Conservation (phyloP, 495 filamentous ascomycete species). For the Massariosphaeria phaeospora region DNA sequence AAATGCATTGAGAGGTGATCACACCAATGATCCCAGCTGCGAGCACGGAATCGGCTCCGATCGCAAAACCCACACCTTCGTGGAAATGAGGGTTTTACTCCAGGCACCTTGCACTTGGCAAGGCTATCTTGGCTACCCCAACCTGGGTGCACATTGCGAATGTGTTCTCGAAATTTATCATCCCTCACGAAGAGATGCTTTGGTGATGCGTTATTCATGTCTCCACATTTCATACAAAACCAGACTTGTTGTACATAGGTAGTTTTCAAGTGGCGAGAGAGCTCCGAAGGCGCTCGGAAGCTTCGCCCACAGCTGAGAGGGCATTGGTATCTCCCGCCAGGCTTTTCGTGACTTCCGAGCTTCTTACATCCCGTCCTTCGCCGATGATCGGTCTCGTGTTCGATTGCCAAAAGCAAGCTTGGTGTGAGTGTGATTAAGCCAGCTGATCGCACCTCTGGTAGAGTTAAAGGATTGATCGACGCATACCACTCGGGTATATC, state of each 20-base stretch:
- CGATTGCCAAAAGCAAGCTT: not conserved
- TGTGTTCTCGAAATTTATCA: constrained; percentile 10
- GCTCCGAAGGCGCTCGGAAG: not conserved
- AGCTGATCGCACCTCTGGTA: too few relatives aligned
- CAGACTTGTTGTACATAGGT: constrained; percentile 8
- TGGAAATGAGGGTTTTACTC: not conserved
- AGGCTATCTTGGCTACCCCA: not conserved
- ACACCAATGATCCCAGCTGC: constrained; percentile 6
- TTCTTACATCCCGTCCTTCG: not conserved
- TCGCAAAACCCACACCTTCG: constrained; percentile 5
- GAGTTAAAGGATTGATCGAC: too few relatives aligned
- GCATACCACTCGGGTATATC: not conserved
- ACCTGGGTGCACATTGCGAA: not conserved
- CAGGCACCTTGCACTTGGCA: not conserved
- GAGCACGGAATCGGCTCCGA: not conserved
- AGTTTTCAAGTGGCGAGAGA: not conserved
- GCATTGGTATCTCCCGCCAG: not conserved
- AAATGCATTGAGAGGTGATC: constrained; percentile 3
- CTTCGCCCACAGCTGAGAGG: not conserved
- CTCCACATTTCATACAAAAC: constrained; percentile 9
- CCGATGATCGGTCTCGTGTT: too few relatives aligned
- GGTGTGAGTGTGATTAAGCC: not conserved
- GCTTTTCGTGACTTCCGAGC: not conserved
- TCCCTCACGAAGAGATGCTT: not conserved
- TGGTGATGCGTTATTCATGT: not conserved